Base-by-base conservation (phyloP, 139 green algal species). In the Picochlorum sp. region DNA sequence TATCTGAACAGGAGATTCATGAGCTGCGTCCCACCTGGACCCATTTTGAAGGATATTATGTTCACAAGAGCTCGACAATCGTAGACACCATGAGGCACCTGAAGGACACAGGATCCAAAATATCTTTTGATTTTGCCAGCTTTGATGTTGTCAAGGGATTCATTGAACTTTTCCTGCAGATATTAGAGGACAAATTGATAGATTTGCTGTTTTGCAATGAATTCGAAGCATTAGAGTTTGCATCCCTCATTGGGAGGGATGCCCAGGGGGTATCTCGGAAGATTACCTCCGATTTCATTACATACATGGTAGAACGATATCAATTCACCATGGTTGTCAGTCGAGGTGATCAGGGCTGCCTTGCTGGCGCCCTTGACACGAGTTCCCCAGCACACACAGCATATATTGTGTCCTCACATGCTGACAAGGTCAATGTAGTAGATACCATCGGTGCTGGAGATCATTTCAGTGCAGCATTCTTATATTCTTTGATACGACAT, bases 191-290 rank as follows among this genome's bases (percentile, higher is more conserved):
- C 16, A 76, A 77, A 18, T 57, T 88, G 54, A 61, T 96, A 23
- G 85, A 96, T 64, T 23, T 91, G 16, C 57, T 96, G 37, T 92
- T 96, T 64, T 84, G 79, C 58, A 96, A 96, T 61, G 78, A 91
- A 71, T 77, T 90, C 52, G 88, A 96, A 69, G 84, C 84, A 9
- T 23, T 50, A 3, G 82, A 79, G 21, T 51, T 94, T 32, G 70
- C 21, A 30, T 24, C 34, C 34, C 34, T 41, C 8, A 41, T 41
- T 41, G 34, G 6, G 8, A 41, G 34, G 34, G 34, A 41, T 41
- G 34, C 34, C 34, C 7, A 14, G 7, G 34, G 34, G 34, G 8
- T 10, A 13, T 41, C 34, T 41, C 34, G n/a, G n/a, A n/a, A n/a
- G n/a, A n/a, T n/a, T n/a, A n/a, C n/a, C n/a, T n/a, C n/a, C n/a